Evolutionary conservation across 768 basidiomycete species (phyloP), one percentile per base, ranked within the genome.

Genomic region (Serendipita vermifera): DNA sequence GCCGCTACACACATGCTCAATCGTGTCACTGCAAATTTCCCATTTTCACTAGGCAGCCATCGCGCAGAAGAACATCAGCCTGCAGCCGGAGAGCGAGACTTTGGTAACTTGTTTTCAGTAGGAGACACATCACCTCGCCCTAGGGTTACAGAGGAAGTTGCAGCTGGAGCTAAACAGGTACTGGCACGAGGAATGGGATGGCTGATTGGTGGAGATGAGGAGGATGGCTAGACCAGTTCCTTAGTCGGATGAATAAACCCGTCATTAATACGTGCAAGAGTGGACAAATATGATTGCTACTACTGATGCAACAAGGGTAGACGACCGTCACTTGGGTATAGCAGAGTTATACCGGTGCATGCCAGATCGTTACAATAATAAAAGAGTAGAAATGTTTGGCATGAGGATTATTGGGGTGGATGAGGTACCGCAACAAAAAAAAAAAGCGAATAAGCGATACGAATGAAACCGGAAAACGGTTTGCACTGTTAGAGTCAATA

Each of bases 131-230:
- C 46, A 26, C 46, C 46, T 5, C 46, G 29, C 2, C 46, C 24
- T 51, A 5, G n/a, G n/a, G 29, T 51, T n/a, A 20, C 20, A 29
- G 46, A 51, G 15, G 84, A 85, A 55, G 81, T 86, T 38, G 79
- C 82, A 17, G 67, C 77, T n/a, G 82, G 84, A 62, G 89, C 89
- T 2, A 79, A 81, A 48, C 76, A 83, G 31, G 88, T 81, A 3
- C 68, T 98, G 38, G 86, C 88, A 33, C 84, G 85, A 64, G 94
- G 94, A 5, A 88, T 98, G 54, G 93, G 93, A 27, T 98, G 94
- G 94, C 73, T 98, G 27, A 82, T 98, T 57, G 94, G 94, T 38
- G 86, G 82, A 11, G 91, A 92, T 59, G 41, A 35, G 22, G 33
- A 38, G 38, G 36, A 36, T 22, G 26, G 33, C 26, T 6, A 3